Evolutionary conservation across 2,329 filamentous ascomycete species (phyloP).

Genomic region (Cercospora berteroae): DNA sequence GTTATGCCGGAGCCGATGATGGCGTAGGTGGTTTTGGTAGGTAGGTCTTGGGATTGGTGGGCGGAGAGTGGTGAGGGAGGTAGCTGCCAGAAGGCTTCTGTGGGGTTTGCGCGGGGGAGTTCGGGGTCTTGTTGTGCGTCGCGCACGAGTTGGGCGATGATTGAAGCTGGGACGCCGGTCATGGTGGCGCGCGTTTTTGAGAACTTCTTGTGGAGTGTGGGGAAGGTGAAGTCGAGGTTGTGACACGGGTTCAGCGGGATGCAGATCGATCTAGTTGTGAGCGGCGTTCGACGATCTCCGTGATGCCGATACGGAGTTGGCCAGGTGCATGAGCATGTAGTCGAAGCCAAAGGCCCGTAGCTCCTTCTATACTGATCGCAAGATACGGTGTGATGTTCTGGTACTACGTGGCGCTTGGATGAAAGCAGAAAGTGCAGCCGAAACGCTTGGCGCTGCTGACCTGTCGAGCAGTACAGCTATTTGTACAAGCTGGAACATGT

Average conservation of each 20-base stretch:
- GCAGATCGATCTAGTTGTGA: background rate
- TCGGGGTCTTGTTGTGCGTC: constrained; percentile 21
- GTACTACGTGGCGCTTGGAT: background rate
- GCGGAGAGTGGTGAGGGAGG: constrained; percentile 11
- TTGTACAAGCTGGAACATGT: background rate
- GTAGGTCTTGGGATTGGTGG: constrained; percentile 13
- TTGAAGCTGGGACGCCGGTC: constrained; percentile 8
- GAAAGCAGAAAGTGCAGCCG: constrained; percentile 4
- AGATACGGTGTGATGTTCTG: background rate
- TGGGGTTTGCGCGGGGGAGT: constrained; percentile 19
- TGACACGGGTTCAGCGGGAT: background rate
- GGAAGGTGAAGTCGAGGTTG: background rate
- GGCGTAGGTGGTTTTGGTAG: constrained; percentile 19
- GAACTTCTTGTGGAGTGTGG: background rate
- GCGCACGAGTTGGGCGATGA: constrained; percentile 15
- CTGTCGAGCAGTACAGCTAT: background rate
- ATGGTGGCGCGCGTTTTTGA: background rate
- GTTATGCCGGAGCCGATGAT: constrained; percentile 27
- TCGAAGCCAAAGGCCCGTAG: background rate
- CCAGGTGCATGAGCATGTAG: background rate
- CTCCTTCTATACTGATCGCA: background rate
- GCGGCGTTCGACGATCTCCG: background rate
- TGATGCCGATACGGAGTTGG: background rate
- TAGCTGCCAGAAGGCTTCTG: constrained; percentile 25
- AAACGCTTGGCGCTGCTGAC: background rate